Evolutionary conservation across 495 filamentous ascomycete species (phyloP), one percentile per base, ranked within the genome.

Genomic region (Aspergillus ostianus): DNA sequence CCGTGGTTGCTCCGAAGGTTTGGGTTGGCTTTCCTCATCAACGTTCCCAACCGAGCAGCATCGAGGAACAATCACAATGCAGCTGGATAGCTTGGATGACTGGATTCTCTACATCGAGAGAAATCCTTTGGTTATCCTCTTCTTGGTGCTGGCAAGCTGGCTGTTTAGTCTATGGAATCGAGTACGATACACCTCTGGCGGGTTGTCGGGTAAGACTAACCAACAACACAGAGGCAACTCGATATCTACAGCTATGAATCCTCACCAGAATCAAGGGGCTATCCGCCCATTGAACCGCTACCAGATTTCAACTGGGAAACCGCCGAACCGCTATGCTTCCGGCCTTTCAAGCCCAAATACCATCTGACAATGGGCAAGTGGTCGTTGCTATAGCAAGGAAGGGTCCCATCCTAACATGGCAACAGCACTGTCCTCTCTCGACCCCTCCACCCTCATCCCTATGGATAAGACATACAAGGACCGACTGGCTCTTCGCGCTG

Each of bases 281-380:
- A 69, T 55, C 73, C 68, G 2, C 45, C 55, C 10, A 83, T 90
- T 63, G 73, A 79, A 27, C 79, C 87, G 6, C 71, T 90, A 0
- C 50, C 70, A 0, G 68, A 76, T 49, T 90, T 92, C 64, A 70
- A 89, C 63, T 89, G 84, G 80, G 60, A 76, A 51, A 72, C 73
- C 0, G 83, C 79, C n/a, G 74, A 82, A 44, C 89, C 88, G 0
- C 56, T 82, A 3, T 79, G 86, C 52, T 76, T 89, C 12, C 80
- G 87, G 7, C 86, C 86, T 2, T 91, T 90, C 75, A 89, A 87
- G 64, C 82, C 87, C 13, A 88, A 80, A 51, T 90, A 89, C 64
- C 79, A 90, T 61, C 76, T 90, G 51, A 88, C 86, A 0, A 90
- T 92, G 88, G 86, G 88, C 87, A 76, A 44, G 71, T 63, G 13